Conservation (phyloP, 1,284 basidiomycete species). For the Cutaneotrichosporon sp. region DNA sequence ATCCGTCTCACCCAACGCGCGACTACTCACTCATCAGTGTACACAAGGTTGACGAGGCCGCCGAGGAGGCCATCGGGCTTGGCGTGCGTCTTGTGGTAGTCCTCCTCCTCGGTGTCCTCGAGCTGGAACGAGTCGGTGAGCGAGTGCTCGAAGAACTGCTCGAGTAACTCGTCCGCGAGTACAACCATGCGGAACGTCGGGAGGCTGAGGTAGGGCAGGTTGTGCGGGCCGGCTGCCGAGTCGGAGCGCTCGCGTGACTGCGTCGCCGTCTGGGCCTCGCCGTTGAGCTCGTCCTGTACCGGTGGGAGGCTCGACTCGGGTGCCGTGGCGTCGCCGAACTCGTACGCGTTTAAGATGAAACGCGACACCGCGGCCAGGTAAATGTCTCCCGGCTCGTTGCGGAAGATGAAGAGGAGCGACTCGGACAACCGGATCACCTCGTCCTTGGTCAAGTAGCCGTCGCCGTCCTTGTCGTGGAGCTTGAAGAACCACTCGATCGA, state of each 20-base stretch:
- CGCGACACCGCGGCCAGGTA: constrained; percentile 93
- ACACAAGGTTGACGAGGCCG: constrained; percentile 82
- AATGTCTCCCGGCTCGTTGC: constrained; percentile 94
- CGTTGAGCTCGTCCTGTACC: constrained; percentile 43
- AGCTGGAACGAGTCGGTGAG: constrained; percentile 83
- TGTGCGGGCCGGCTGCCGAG: constrained; percentile 54
- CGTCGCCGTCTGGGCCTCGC: constrained; percentile 55
- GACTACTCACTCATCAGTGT: constrained; percentile 66
- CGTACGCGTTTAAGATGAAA: constrained; percentile 96
- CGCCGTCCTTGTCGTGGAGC: constrained; percentile 93
- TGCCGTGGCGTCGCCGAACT: constrained; percentile 85
- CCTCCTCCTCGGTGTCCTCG: constrained; percentile 63
- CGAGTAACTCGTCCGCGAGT: constrained; percentile 88
- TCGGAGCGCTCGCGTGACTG: constrained; percentile 58
- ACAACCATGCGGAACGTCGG: constrained; percentile 95
- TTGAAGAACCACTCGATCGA: constrained; percentile 99
- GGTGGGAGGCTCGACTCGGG: constrained; percentile 58
- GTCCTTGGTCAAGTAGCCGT: constrained; percentile 91
- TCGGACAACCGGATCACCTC: constrained; percentile 90
- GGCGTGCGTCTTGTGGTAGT: constrained; percentile 57
- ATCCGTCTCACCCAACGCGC: too few species aligned
- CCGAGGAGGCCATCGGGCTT: constrained; percentile 66
- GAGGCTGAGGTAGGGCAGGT: constrained; percentile 77
- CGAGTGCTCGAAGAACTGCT: constrained; percentile 91
- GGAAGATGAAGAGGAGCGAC: constrained; percentile 94